These are phyloP conservation scores for Daldinia vernicosa DNA, from an alignment of 495 filamentous ascomycete genomes.

Conservation along the genomic window DNA sequence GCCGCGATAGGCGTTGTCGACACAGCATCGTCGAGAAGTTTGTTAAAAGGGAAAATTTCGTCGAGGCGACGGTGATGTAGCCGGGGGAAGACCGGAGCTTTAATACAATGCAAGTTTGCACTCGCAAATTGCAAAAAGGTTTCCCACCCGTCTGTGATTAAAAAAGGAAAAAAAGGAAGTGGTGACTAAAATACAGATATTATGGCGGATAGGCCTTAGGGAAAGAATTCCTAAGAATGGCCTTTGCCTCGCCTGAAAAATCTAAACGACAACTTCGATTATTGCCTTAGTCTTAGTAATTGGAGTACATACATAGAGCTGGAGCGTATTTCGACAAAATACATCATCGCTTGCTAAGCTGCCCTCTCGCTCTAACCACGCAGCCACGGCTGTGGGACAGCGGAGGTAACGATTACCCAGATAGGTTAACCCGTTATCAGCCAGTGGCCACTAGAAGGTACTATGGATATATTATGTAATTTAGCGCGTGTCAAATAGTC, in stretches of 20 bases:
- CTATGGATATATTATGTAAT: slow-evolving; percentile 2
- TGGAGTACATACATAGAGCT: slow-evolving; percentile 29
- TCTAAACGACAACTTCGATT: slow-evolving; percentile 17
- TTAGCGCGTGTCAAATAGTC: background rate
- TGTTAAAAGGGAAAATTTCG: slow-evolving; percentile 26
- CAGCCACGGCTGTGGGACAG: slow-evolving; percentile 9
- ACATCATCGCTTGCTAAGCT: slow-evolving; percentile 35
- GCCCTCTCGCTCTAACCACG: slow-evolving; percentile 14
- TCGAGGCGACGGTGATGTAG: slow-evolving; percentile 27
- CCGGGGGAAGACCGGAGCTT: slow-evolving; percentile 8
- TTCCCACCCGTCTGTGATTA: slow-evolving; percentile 1
- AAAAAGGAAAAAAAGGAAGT: slow-evolving; percentile 3
- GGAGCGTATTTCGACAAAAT: slow-evolving; percentile 26
- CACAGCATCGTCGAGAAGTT: slow-evolving; percentile 57
- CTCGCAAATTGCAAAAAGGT: background rate
- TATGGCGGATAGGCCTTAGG: slow-evolving; percentile 15
- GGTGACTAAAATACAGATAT: slow-evolving; percentile 18
- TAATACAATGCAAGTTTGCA: slow-evolving; percentile 6
- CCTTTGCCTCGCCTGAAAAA: slow-evolving; percentile 25
- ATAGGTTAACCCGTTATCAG: background rate
- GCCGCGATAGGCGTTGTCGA: slow-evolving; percentile 62
- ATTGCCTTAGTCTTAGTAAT: slow-evolving; percentile 40
- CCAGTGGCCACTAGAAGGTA: slow-evolving; percentile 4
- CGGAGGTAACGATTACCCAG: background rate
- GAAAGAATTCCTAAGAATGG: slow-evolving; percentile 3